Conservation (phyloP, 306 rosid genomes). For the Luffa aegyptiaca region DNA sequence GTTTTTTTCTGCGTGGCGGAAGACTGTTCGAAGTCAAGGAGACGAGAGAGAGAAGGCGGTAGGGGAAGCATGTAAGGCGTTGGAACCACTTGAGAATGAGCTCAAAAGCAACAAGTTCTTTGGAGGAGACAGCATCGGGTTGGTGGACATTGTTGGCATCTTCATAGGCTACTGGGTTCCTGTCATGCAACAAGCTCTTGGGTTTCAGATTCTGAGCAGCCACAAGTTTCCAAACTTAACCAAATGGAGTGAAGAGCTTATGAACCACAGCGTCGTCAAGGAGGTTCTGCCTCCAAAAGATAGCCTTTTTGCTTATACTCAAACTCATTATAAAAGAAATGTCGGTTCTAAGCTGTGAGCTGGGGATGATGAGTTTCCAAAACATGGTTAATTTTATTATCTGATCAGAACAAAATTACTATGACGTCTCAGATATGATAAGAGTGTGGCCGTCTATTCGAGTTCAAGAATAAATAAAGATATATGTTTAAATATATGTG, state of each 20-base stretch:
- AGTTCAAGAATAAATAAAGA: no score
- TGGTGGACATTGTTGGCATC: conserved; percentile 36
- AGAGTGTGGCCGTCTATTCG: no score
- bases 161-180: conserved; percentile 39
- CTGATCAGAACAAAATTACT: no score
- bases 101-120: conserved; percentile 32
- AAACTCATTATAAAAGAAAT: neutral
- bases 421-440: no score
- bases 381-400: no score
- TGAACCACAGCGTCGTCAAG: conserved; percentile 17
- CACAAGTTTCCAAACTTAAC: conserved; percentile 23
- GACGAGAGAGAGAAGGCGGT: conserved; percentile 23
- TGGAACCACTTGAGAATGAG: conserved; percentile 41
- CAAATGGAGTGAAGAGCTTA: conserved; percentile 30
- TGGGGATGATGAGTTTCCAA: no score
- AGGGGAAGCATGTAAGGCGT: conserved; percentile 24
- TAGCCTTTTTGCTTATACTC: neutral
- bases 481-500: no score
- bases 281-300: conserved; percentile 22
- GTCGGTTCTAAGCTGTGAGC: no score
- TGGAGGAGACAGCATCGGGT: conserved; percentile 35
- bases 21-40: conserved; percentile 5
- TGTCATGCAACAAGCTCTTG: conserved; percentile 27
- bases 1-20: conserved; percentile 4
- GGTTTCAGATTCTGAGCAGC: conserved; percentile 14